phyloP scores from a whole-genome alignment of 1,284 basidiomycete species.

The Pyrrhoderma noxium region DNA sequence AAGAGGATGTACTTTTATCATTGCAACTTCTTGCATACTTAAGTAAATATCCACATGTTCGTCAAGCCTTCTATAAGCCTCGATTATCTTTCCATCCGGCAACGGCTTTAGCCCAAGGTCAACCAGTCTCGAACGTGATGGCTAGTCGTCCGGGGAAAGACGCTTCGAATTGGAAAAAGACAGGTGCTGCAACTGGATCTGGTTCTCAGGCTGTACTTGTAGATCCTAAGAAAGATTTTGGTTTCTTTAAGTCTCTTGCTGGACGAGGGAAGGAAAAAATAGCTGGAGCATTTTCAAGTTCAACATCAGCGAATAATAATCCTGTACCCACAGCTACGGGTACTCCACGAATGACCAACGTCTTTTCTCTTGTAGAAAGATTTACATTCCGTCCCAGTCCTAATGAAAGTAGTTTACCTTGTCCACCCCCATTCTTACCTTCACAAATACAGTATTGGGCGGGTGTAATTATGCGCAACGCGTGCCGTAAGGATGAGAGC shows the following conservation, averaged over 20 bases:
- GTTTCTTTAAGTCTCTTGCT: constrained; percentile 34
- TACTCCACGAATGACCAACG: constrained; percentile 58
- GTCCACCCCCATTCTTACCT: constrained; percentile 68
- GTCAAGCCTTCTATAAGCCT: constrained; percentile 92
- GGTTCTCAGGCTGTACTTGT: neutral
- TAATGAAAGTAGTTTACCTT: constrained; percentile 65
- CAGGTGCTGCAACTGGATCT: constrained; percentile 14
- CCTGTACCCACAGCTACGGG: constrained; percentile 11
- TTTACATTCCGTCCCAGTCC: constrained; percentile 92
- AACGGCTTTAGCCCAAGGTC: constrained; percentile 30
- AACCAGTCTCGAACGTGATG: constrained; percentile 14
- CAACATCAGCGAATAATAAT: constrained; percentile 14
- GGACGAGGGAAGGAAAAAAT: constrained; percentile 36
- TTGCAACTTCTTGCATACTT: constrained; percentile 94
- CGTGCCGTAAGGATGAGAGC: constrained; percentile 93
- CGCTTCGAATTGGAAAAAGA: constrained; percentile 7
- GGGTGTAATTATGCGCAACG: constrained; percentile 98
- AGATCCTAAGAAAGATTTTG: constrained; percentile 16
- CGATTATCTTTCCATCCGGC: constrained; percentile 70
- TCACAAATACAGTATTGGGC: constrained; percentile 98
- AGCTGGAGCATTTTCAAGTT: constrained; percentile 15
- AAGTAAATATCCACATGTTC: constrained; percentile 96
- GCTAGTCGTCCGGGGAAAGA: constrained; percentile 13
- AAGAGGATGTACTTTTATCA: constrained; percentile 90
- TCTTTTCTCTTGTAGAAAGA: constrained; percentile 93